Evolutionary conservation across 2,329 filamentous ascomycete species (phyloP).

Genomic region (Xylaria sp.): DNA sequence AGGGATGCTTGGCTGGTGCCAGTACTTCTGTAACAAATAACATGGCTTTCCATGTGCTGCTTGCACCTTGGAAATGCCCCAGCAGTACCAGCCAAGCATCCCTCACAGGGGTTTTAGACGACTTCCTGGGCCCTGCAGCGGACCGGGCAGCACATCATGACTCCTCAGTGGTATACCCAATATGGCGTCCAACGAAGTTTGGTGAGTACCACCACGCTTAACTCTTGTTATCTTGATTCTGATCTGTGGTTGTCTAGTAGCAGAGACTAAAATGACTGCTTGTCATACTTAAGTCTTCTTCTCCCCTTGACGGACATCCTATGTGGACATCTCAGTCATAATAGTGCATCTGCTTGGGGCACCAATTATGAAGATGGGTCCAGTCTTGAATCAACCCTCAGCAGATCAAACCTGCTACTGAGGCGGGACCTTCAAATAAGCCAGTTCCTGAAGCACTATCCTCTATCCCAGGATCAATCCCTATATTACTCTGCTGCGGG

Average conservation of each 20-base stretch:
- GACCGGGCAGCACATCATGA: not conserved
- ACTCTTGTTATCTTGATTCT: not conserved
- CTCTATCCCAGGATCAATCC: no score
- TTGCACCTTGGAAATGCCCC: not conserved
- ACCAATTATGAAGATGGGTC: no score
- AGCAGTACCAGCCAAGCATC: not conserved
- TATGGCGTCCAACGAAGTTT: not conserved
- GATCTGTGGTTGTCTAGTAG: not conserved
- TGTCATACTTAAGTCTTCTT: no score
- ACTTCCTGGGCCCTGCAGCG: not conserved
- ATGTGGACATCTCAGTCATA: no score
- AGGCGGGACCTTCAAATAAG: no score
- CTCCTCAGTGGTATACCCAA: not conserved
- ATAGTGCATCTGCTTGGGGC: no score
- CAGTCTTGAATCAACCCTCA: no score
- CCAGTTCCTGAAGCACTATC: no score
- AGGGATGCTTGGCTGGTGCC: no score
- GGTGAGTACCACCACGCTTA: not conserved
- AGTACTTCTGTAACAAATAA: not conserved
- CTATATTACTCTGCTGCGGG: no score
- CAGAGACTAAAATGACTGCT: not conserved
- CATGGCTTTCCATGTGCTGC: not conserved
- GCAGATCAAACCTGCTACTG: no score
- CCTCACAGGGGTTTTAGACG: not conserved
- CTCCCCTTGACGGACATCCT: no score